Evolutionary conservation across 805 yeast species (phyloP).

Genomic region (Starmerella geochares): DNA sequence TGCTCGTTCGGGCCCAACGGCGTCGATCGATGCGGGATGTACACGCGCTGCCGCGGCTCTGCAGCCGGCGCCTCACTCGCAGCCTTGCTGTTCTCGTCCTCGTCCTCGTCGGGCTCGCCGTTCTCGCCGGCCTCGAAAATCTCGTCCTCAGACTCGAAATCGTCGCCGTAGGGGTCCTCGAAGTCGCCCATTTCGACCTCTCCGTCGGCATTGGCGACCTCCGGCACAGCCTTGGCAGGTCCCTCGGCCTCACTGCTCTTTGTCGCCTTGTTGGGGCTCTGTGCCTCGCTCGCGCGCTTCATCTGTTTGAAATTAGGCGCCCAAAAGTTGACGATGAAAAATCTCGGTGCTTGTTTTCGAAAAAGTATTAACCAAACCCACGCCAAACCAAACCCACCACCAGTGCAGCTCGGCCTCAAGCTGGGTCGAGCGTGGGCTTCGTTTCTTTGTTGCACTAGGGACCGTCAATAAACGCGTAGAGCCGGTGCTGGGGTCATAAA

Average conservation of each 20-base stretch:
- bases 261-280: constrained; percentile 10
- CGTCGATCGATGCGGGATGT: constrained; percentile 76
- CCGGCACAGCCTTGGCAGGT: constrained; percentile 6
- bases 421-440: no score
- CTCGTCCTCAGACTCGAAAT: constrained; percentile 68
- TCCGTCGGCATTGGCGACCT: constrained; percentile 11
- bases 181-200: constrained; percentile 39
- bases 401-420: no score
- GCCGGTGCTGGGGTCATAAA: no score
- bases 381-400: neutral
- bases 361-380: constrained; percentile 10
- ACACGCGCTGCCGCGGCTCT: constrained; percentile 35
- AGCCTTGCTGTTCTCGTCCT: constrained; percentile 36
- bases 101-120: constrained; percentile 77
- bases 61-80: constrained; percentile 9
- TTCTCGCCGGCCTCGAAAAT: constrained; percentile 71
- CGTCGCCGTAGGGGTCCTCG: constrained; percentile 60
- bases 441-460: no score
- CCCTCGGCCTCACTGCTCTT: constrained; percentile 10
- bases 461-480: no score
- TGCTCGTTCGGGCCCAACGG: constrained; percentile 95
- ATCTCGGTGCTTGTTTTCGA: constrained; percentile 1
- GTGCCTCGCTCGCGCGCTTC: constrained; percentile 21
- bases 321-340: constrained; percentile 5
- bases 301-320: neutral